Percentiles rank a stretch among this genome's conserved stretches.
Evolutionary conservation across 75 land plant genomes (phyloP).

Genomic region (Chamaecyparis obtusa): DNA sequence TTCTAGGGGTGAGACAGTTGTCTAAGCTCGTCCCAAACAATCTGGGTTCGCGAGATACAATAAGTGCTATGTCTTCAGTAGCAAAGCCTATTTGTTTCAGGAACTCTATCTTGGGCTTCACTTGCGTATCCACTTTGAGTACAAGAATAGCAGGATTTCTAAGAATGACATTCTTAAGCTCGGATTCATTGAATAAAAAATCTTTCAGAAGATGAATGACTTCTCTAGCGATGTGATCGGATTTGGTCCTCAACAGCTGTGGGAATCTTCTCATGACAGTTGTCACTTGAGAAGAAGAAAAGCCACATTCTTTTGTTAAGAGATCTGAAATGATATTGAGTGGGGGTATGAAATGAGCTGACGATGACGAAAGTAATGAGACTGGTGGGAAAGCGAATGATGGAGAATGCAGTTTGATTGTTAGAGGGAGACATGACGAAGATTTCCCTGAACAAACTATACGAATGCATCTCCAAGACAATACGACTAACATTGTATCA

Average conservation of each 20-base stretch:
- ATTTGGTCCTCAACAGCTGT: background rate
- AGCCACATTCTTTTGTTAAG: background rate
- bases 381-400: background rate
- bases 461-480: no score
- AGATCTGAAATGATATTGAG: background rate
- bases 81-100: no score
- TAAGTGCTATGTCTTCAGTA: no score
- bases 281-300: background rate
- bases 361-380: background rate
- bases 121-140: no score
- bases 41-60: background rate
- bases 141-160: no score
- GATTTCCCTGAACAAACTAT: background rate
- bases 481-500: background rate
- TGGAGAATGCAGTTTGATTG: background rate
- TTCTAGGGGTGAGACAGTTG: slow-evolving; percentile 16
- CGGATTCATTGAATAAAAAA: background rate
- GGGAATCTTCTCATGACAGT: background rate
- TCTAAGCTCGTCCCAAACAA: background rate
- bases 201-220: background rate
- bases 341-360: background rate
- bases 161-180: background rate
- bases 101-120: no score
- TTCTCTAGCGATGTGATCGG: background rate
- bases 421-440: no score